phyloP scores from a whole-genome alignment of 345 rosid species.

The Cochlearia excelsa region DNA sequence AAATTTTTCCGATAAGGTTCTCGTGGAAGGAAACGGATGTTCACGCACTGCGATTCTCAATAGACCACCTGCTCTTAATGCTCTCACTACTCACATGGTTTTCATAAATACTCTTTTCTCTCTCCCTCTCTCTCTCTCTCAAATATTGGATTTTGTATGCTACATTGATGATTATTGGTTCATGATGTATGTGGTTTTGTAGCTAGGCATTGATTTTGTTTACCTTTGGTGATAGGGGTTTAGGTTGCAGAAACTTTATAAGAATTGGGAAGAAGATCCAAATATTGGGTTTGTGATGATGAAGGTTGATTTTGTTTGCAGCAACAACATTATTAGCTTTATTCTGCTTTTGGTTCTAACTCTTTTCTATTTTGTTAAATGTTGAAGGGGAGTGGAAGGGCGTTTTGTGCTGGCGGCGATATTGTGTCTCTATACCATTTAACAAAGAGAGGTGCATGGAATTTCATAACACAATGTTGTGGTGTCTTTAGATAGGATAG shows the following conservation, averaged over 20 bases:
- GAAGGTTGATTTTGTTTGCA: slow-evolving; percentile 49
- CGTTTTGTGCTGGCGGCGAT: slow-evolving; percentile 96
- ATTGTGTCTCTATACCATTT: slow-evolving; percentile 62
- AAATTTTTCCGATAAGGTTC: slow-evolving; percentile 41
- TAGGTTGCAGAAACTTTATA: slow-evolving; percentile 62
- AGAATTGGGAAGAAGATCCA: slow-evolving; percentile 84
- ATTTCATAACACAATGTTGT: neutral
- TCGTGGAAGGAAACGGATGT: slow-evolving; percentile 65
- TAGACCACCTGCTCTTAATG: slow-evolving; percentile 79
- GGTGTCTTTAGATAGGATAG: slow-evolving; percentile 2
- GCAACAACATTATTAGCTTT: neutral
- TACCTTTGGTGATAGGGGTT: slow-evolving; percentile 40
- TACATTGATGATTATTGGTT: no score
- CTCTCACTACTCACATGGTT: slow-evolving; percentile 73
- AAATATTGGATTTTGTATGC: no score
- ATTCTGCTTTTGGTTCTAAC: neutral
- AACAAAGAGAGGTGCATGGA: slow-evolving; percentile 55
- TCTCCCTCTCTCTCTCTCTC: no score
- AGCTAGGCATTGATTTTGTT: neutral
- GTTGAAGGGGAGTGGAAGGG: slow-evolving; percentile 87
- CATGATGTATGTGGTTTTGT: no score
- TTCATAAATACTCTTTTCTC: neutral
- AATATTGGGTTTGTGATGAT: slow-evolving; percentile 67
- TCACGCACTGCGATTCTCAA: slow-evolving; percentile 81
- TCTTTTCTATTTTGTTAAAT: neutral